A percentile compares a stretch with the other conserved stretches of the same genome.
Conservation (phyloP, 148 eudicot genomes). For the Nepenthes gracilis region DNA sequence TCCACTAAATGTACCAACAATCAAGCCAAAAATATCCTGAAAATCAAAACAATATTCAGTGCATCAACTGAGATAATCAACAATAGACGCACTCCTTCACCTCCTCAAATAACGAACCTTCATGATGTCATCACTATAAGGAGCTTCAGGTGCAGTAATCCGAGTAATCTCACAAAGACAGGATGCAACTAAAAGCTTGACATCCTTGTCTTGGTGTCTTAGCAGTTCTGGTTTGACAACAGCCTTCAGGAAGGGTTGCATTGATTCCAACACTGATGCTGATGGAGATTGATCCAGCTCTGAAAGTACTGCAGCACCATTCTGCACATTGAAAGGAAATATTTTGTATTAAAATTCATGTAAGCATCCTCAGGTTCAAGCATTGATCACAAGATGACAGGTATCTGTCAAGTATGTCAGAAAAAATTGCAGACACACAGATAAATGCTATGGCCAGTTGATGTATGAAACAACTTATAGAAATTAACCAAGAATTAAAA, state of each 20-base stretch:
- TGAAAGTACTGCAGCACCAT: conserved; percentile 57
- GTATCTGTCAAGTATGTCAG: too few relatives aligned
- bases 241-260: conserved; percentile 73
- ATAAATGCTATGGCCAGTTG: not conserved
- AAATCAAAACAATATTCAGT: conserved; percentile 4
- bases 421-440: not conserved
- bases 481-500: too few relatives aligned
- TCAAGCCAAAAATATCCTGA: conserved; percentile 77
- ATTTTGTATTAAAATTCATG: not conserved
- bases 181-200: conserved; percentile 76
- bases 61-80: not conserved
- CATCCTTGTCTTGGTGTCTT: conserved; percentile 84
- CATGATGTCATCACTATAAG: conserved; percentile 74
- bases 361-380: too few relatives aligned
- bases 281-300: conserved; percentile 82
- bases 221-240: conserved; percentile 74
- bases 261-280: conserved; percentile 52
- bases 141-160: conserved; percentile 98
- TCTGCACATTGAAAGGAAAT: conserved; percentile 32
- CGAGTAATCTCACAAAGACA: conserved; percentile 94
- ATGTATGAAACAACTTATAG: not conserved
- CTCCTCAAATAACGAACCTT: conserved; percentile 36
- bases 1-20: conserved; percentile 77
- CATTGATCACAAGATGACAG: too few relatives aligned
- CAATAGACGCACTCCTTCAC: not conserved